Conservation (phyloP, 2,329 filamentous ascomycete species). For the Cladosporium sp. region DNA sequence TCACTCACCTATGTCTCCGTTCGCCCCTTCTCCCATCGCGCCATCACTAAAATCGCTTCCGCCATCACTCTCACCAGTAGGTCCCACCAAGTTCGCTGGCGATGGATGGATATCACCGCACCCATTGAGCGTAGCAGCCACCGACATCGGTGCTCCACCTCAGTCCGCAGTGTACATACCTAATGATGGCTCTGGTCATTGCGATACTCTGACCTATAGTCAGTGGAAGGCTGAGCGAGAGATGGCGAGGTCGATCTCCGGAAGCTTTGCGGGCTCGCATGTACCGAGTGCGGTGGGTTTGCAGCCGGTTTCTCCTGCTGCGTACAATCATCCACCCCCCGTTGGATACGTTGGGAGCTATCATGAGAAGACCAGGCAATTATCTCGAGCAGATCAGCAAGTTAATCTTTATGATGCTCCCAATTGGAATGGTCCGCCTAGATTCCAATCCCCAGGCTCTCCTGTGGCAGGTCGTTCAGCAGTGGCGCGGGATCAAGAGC, state of each 20-base stretch:
- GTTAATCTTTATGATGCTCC: too few relatives aligned
- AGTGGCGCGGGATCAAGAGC: background rate
- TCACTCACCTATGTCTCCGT: background rate
- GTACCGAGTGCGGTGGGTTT: background rate
- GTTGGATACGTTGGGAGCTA: background rate
- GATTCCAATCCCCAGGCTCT: too few relatives aligned
- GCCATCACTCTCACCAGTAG: background rate
- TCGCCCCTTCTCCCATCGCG: background rate
- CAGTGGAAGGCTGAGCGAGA: conserved; percentile 21
- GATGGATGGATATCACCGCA: conserved; percentile 33
- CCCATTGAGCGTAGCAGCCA: conserved; percentile 24
- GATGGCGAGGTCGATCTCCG: background rate
- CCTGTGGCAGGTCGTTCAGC: background rate
- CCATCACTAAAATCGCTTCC: too few relatives aligned
- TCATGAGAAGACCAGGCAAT: background rate
- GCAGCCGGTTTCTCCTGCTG: background rate
- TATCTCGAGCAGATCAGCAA: background rate
- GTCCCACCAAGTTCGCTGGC: conserved; percentile 26
- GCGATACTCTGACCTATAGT: conserved; percentile 24
- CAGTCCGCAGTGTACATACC: conserved; percentile 23
- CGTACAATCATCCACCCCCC: background rate
- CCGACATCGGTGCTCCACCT: conserved; percentile 17
- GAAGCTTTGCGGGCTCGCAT: background rate
- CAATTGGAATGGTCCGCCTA: background rate
- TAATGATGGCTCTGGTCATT: conserved; percentile 13